phyloP scores from a whole-genome alignment of 176 grass and related monocot species.

The Oryza punctata region DNA sequence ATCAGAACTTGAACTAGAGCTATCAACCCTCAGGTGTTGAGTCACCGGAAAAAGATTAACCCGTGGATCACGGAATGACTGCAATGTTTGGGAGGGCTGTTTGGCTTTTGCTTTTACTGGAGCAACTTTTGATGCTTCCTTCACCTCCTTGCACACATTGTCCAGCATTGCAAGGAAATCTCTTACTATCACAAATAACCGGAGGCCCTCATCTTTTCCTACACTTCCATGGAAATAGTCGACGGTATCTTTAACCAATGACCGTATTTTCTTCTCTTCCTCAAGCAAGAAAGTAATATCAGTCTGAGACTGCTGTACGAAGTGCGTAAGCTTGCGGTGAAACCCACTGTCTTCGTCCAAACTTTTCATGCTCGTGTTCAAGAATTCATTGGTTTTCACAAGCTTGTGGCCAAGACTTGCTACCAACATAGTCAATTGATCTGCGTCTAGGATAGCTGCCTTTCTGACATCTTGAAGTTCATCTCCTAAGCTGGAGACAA shows the following conservation, averaged over 20 bases:
- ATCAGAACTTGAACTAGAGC: constrained; percentile 56
- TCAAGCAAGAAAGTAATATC: constrained; percentile 55
- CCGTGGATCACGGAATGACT: constrained; percentile 49
- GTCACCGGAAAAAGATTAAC: constrained; percentile 69
- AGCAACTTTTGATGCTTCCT: constrained; percentile 50
- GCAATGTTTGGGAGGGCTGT: constrained; percentile 13
- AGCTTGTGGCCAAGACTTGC: constrained; percentile 63
- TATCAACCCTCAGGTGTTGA: constrained; percentile 50
- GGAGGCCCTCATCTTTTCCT: constrained; percentile 80
- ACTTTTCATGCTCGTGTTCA: constrained; percentile 68
- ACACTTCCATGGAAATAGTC: constrained; percentile 80
- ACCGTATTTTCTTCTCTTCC: constrained; percentile 81
- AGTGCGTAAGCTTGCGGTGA: constrained; percentile 58
- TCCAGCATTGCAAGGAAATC: constrained; percentile 83
- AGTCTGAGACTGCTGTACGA: constrained; percentile 52
- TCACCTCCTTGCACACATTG: constrained; percentile 83
- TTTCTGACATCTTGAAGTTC: constrained; percentile 77
- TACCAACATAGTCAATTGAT: constrained; percentile 62
- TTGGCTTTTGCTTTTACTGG: constrained; percentile 42
- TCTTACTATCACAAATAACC: constrained; percentile 76
- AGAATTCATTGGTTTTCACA: constrained; percentile 73
- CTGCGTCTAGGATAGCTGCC: constrained; percentile 68
- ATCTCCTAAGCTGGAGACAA: constrained; percentile 68
- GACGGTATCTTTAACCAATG: constrained; percentile 55
- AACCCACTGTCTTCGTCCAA: constrained; percentile 77